Evolutionary conservation across 2,329 filamentous ascomycete genomes (phyloP).

Genomic region (Clonostachys chloroleuca): DNA sequence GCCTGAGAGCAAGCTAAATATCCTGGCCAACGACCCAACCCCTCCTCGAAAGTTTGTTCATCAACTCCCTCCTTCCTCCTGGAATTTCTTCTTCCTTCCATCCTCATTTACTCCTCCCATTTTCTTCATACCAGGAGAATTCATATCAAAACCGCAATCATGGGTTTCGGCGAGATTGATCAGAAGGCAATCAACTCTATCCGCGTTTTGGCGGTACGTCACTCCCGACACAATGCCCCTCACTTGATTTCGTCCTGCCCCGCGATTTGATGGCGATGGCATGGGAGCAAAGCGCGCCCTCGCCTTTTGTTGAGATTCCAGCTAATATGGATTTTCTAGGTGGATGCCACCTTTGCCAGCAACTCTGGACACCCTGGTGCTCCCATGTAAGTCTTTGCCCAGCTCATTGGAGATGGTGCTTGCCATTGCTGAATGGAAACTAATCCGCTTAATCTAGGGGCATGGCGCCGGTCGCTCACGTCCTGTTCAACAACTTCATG

Average conservation of each 20-base stretch:
- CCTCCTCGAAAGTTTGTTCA: constrained; percentile 7
- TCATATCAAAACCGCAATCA: constrained; percentile 44
- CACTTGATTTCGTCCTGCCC: not conserved
- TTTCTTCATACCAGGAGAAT: not conserved
- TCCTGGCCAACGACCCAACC: not conserved
- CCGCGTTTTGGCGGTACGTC: constrained; percentile 87
- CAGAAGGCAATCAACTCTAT: constrained; percentile 97
- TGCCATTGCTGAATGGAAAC: constrained; percentile 7
- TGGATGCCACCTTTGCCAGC: constrained; percentile 93
- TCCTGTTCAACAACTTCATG: constrained; percentile 99
- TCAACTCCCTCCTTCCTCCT: constrained; percentile 12
- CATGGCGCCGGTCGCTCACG: constrained; percentile 92
- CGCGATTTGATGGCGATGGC: not conserved
- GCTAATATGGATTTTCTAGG: constrained; percentile 45
- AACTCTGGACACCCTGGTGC: constrained; percentile 99
- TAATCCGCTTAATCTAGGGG: constrained; percentile 43
- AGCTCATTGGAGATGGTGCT: not conserved
- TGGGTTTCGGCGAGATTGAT: constrained; percentile 87
- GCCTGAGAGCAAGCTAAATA: not conserved
- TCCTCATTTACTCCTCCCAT: constrained; percentile 14
- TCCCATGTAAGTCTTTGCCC: constrained; percentile 66
- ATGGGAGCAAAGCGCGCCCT: too few relatives aligned
- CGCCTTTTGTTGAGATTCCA: too few relatives aligned
- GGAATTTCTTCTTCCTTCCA: constrained; percentile 13
- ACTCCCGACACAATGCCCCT: constrained; percentile 9